Evolutionary conservation across 2,329 filamentous ascomycete species (phyloP).

Genomic region (Diaporthe aspalathi): DNA sequence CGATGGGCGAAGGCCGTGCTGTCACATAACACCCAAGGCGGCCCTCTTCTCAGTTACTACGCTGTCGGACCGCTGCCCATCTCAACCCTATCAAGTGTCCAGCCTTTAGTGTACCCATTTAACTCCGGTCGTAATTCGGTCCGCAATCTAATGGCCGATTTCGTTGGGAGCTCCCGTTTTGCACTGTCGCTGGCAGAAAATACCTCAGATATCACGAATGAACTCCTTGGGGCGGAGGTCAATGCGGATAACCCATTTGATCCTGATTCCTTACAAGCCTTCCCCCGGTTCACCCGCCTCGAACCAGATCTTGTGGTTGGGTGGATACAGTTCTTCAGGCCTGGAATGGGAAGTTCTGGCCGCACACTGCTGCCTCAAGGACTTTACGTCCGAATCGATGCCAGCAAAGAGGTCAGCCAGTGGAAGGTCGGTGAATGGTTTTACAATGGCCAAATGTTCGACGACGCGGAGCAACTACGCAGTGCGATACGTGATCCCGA

Average conservation of each 20-base stretch:
- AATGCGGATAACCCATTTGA: conserved; percentile 47
- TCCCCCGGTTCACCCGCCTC: conserved; percentile 50
- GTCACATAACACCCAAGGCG: conserved; percentile 55
- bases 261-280: conserved; percentile 48
- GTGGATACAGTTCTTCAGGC: conserved; percentile 56
- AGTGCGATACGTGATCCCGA: conserved; percentile 12
- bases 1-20: conserved; percentile 60
- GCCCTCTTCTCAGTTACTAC: conserved; percentile 59
- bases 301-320: conserved; percentile 54
- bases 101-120: conserved; percentile 56
- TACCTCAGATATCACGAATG: conserved; percentile 55
- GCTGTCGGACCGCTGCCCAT: conserved; percentile 63
- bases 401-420: conserved; percentile 44
- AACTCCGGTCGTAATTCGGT: conserved; percentile 55
- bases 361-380: conserved; percentile 54
- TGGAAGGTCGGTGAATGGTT: conserved; percentile 43
- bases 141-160: conserved; percentile 50
- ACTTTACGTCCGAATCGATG: conserved; percentile 55
- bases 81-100: conserved; percentile 49
- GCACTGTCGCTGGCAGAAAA: conserved; percentile 49
- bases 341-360: conserved; percentile 51
- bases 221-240: conserved; percentile 51
- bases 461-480: conserved; percentile 12
- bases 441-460: conserved; percentile 37
- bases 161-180: conserved; percentile 48